These are phyloP conservation scores for Batrachochytrium dendrobatidis DNA, from an alignment of 371 early-diverging fungal species.

Conservation along the genomic window DNA sequence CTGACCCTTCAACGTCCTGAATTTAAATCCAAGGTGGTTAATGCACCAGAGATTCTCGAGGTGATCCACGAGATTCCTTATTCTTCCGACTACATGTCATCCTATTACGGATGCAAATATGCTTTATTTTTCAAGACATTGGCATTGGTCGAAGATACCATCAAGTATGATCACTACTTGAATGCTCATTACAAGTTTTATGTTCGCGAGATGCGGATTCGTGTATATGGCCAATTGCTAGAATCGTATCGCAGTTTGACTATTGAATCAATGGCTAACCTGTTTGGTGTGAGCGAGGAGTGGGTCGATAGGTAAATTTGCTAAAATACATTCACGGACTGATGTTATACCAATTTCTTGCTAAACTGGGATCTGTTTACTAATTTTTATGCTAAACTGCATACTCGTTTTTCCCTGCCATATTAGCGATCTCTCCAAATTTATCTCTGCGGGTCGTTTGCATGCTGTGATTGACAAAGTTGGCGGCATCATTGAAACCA, in stretches of 20 bases:
- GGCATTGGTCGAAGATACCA: constrained; percentile 61
- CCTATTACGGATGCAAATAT: constrained; percentile 93
- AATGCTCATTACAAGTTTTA: constrained; percentile 82
- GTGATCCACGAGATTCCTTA: constrained; percentile 85
- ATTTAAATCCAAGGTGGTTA: constrained; percentile 89
- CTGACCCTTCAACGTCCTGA: constrained; percentile 87
- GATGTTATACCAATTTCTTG: neutral
- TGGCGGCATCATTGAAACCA: constrained; percentile 93
- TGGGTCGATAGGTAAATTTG: constrained; percentile 81
- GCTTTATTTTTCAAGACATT: constrained; percentile 80
- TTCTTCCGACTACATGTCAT: constrained; percentile 73
- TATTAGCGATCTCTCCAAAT: constrained; percentile 82
- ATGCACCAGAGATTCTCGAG: constrained; percentile 95
- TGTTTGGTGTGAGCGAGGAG: constrained; percentile 94
- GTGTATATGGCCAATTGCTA: constrained; percentile 93
- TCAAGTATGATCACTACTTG: constrained; percentile 63
- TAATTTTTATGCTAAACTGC: neutral
- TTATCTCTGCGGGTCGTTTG: constrained; percentile 93
- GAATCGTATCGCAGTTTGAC: constrained; percentile 95
- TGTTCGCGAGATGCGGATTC: constrained; percentile 96
- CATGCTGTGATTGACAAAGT: constrained; percentile 99
- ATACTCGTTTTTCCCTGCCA: neutral
- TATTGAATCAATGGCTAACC: constrained; percentile 90
- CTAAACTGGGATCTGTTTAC: neutral
- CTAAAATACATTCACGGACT: neutral